Evolutionary conservation across 208 protist genomes (phyloP), one percentile per base, ranked within the genome.

Genomic region (Balamuthia mandrillaris): DNA sequence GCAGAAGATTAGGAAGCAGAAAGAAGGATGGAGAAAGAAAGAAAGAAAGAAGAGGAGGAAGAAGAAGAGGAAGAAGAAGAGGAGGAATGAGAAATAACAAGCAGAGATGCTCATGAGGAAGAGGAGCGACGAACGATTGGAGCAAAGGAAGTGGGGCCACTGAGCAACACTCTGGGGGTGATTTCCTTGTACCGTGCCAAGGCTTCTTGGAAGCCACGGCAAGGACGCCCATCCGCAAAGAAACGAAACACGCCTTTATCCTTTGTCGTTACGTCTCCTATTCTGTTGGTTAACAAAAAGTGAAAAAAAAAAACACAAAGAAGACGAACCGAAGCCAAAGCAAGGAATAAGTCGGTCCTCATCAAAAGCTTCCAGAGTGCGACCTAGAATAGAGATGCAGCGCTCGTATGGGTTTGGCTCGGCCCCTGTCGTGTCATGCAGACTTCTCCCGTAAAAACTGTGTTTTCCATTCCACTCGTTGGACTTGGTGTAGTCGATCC

Each of bases 401-500:
- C 31, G 72, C 31, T 81, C 72, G 51, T 81, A 81, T 6, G 72
- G 72, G 35, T 81, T 81, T 16, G 84, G n/a, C 3, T 41, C 0
- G 18, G 18, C 31, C 14, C 75, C 42, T 49, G 37, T 5, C 35
- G 91, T 84, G 12, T 37, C 35, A 58, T 94, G 91, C 7, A 94
- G 61, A 49, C 47, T 63, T 52, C 84, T 87, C 42, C 91, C 90
- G 18, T 74, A 52, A 87, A 94, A 94, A 21, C 79, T 91, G 16
- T 12, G 33, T 72, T 77, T 86, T 63, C 86, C 86, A 68, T 61
- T 81, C 51, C 61, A 88, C 21, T 65, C 85, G 29, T 29, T 51
- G 49, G 24, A 79, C 84, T 92, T 49, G 6, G 89, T 91, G 84
- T 81, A 91, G 60, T 93, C 91, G 12, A 93, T n/a, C n/a, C n/a